Percentiles rank a stretch among this genome's conserved stretches.
phyloP scores from a whole-genome alignment of 495 filamentous ascomycete species.

The Opeltia flavorubescens region DNA sequence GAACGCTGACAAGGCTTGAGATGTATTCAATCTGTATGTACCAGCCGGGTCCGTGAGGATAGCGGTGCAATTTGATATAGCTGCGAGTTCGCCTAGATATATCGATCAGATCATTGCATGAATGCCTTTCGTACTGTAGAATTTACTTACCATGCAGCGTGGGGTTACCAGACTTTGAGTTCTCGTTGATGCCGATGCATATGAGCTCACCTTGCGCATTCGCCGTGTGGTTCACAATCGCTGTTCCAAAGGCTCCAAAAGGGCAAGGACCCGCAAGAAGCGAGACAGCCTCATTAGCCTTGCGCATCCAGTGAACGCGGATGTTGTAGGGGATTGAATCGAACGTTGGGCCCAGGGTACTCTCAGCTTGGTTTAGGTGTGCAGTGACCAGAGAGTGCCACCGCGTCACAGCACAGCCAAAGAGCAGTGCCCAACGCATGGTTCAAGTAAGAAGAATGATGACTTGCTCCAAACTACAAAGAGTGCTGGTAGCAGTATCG shows the following conservation, averaged over 20 bases:
- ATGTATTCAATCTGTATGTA: conserved; percentile 25
- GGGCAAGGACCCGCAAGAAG: conserved; percentile 28
- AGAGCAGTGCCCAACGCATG: too few species aligned
- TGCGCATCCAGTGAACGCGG: conserved; percentile 34
- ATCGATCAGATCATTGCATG: not conserved
- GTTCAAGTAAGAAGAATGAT: too few species aligned
- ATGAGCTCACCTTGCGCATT: conserved; percentile 27
- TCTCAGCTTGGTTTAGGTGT: too few species aligned
- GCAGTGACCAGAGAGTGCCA: too few species aligned
- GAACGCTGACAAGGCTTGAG: conserved; percentile 29
- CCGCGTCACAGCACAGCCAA: too few species aligned
- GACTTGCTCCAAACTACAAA: too few species aligned
- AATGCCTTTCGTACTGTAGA: not conserved
- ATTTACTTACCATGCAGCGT: conserved; percentile 29
- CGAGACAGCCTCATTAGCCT: conserved; percentile 29
- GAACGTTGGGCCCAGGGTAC: too few species aligned
- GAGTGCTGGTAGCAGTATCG: too few species aligned
- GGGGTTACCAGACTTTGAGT: conserved; percentile 28
- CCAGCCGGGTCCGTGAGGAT: conserved; percentile 32
- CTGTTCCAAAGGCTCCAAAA: conserved; percentile 34
- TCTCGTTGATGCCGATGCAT: conserved; percentile 30
- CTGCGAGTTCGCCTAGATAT: conserved; percentile 33
- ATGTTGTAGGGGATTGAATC: conserved; percentile 18
- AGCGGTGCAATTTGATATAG: conserved; percentile 36
- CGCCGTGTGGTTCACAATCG: conserved; percentile 38